A percentile compares a stretch with the other conserved stretches of the same genome.
phyloP scores from a whole-genome alignment of 2,329 filamentous ascomycete species.

The Pseudocercospora fijiensis region DNA sequence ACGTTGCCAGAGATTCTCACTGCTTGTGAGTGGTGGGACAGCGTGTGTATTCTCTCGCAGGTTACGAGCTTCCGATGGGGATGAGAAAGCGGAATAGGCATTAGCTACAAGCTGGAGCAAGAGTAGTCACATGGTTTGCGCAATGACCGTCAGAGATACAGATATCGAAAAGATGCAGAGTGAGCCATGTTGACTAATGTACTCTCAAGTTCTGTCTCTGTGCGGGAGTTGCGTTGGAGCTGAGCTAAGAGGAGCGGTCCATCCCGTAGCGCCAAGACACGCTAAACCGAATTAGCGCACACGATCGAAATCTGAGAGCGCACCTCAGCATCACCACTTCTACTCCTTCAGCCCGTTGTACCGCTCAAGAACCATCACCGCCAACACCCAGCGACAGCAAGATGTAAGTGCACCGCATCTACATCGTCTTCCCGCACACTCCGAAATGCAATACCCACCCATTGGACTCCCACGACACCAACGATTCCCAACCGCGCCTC shows the following conservation, averaged over 20 bases:
- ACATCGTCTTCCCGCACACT: conserved; percentile 6
- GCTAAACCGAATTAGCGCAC: background rate
- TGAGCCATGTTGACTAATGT: too few species aligned
- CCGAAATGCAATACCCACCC: background rate
- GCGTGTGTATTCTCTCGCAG: too few species aligned
- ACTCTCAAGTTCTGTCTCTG: too few species aligned
- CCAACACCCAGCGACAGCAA: conserved; percentile 32
- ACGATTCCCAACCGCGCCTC: conserved; percentile 4
- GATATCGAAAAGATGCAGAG: too few species aligned
- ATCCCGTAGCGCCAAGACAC: background rate
- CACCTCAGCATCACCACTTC: background rate
- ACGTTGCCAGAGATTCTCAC: too few species aligned
- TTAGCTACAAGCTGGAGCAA: too few species aligned
- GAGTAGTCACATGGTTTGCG: too few species aligned
- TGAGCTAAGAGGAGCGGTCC: background rate
- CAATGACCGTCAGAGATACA: too few species aligned
- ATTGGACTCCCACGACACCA: conserved; percentile 14
- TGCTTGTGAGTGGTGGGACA: too few species aligned
- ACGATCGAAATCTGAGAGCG: background rate
- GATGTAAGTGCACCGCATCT: conserved; percentile 31
- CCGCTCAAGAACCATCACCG: background rate
- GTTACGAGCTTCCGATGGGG: too few species aligned
- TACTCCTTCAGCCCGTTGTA: background rate
- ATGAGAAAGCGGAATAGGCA: too few species aligned
- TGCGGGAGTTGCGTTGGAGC: too few species aligned